Evolutionary conservation across 306 rosid species (phyloP), one percentile per base, ranked within the genome.

Genomic region (Dryas alaskensis): DNA sequence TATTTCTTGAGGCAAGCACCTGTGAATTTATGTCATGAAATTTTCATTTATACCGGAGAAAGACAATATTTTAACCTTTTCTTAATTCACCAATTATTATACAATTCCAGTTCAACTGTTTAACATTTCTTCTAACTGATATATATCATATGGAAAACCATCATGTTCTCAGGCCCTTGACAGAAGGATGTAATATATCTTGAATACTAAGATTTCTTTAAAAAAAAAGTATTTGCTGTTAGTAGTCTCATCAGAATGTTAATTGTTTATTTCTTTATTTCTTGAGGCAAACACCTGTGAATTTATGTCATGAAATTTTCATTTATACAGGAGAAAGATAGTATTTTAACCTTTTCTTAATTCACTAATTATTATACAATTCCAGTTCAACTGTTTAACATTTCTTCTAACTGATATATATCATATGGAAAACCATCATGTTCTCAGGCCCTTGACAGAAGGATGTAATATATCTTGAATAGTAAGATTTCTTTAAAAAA

Each of bases 1-100:
- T 50, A 46, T 65, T 76, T 69, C 52, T n/a, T 57, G 5, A n/a
- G 43, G 65, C 51, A 39, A 57, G 16, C 65, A 71, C 31, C 54
- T 11, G 54, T 4, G 68, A 60, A 13, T 39, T 13, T 77, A 14
- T 55, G 14, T 16, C 59, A 58, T 17, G 14, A 31, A 0, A 7
- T 19, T 51, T 63, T 27, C 65, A 3, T 4, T 4, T 8, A 14
- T 64, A 10, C 42, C 22, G 4, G 19, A n/a, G 25, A 16, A 25
- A 53, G 37, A 52, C 64, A 64, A 16, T 11, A 65, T 53, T 62
- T 12, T 22, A 19, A 8, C 11, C 72, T 65, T 68, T 39, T 1
- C 46, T 4, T 49, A 4, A 16, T 51, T 69, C 47, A 4, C 14
- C 60, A 48, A 68, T 46, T 6, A 11, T 37, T 51, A 39, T 37